Evolutionary conservation across 1,284 basidiomycete species (phyloP).

Genomic region (Irpex sp.): DNA sequence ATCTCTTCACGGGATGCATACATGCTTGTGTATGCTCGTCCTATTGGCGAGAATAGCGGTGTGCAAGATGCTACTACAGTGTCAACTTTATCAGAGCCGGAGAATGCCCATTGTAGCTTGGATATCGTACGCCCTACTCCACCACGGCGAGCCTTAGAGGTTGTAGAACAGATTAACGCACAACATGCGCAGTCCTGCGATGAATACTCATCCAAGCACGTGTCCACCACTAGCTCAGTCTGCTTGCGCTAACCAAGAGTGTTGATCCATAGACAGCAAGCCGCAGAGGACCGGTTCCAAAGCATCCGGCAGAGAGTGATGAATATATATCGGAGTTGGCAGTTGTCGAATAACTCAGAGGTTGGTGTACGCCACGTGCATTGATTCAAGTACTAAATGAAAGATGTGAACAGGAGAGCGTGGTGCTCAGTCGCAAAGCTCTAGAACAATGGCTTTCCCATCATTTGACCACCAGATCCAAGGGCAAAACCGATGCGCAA

Average conservation of each 20-base stretch:
- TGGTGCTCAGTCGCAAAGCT: conserved; percentile 56
- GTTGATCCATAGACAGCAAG: conserved; percentile 38
- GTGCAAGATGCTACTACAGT: background rate
- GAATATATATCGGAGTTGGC: conserved; percentile 65
- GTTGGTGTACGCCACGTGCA: conserved; percentile 31
- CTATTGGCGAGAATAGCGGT: conserved; percentile 4
- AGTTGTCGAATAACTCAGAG: conserved; percentile 42
- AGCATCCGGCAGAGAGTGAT: conserved; percentile 49
- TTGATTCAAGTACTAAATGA: background rate
- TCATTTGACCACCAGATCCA: conserved; percentile 26
- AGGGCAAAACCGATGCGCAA: conserved; percentile 3
- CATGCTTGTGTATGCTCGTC: conserved; percentile 83
- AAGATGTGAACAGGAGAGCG: conserved; percentile 39
- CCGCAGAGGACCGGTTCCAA: conserved; percentile 41
- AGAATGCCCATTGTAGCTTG: too few relatives aligned
- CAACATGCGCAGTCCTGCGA: conserved; percentile 50
- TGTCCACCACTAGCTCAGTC: conserved; percentile 2
- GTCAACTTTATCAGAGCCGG: background rate
- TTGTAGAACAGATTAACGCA: conserved; percentile 55
- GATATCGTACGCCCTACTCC: conserved; percentile 30
- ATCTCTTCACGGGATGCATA: conserved; percentile 80
- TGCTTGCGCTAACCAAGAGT: background rate
- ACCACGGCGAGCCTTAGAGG: conserved; percentile 48
- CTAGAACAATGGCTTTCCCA: conserved; percentile 61
- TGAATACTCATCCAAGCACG: conserved; percentile 47